Percentiles rank a stretch among this genome's conserved stretches.
phyloP scores from a whole-genome alignment of 495 filamentous ascomycete species.

The Daldinia decipiens region DNA sequence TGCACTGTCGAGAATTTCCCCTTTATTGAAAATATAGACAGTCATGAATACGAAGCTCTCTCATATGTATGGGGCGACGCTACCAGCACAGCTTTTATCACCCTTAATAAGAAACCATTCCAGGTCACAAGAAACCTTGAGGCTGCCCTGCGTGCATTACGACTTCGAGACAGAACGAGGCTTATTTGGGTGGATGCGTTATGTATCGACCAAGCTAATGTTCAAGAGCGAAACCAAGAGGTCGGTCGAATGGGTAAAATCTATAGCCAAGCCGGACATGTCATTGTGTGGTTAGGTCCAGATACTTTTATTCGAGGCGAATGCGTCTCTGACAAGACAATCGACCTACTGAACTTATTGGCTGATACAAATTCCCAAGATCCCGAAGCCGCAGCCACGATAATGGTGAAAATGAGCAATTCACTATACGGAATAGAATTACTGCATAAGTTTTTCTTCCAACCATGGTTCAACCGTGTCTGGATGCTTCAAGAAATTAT shows the following conservation, averaged over 20 bases:
- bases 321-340: conserved; percentile 5
- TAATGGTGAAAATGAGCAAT: background rate
- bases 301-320: background rate
- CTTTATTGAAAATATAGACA: background rate
- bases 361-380: conserved; percentile 8
- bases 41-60: conserved; percentile 21
- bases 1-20: conserved; percentile 20
- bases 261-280: conserved; percentile 14
- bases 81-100: conserved; percentile 8
- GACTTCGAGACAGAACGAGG: conserved; percentile 11
- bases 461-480: conserved; percentile 18
- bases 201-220: conserved; percentile 27
- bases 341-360: conserved; percentile 6
- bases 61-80: conserved; percentile 38
- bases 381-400: conserved; percentile 6
- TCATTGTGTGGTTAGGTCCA: conserved; percentile 24
- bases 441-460: conserved; percentile 23
- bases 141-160: conserved; percentile 10
- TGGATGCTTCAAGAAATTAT: conserved; percentile 24
- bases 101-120: conserved; percentile 12
- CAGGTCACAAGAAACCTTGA: conserved; percentile 26
- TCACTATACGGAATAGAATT: background rate
- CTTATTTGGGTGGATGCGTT: conserved; percentile 27
- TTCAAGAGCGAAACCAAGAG: conserved; percentile 26
- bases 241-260: conserved; percentile 27